phyloP scores from a whole-genome alignment of 2,329 filamentous ascomycete species.

The Coleophoma crateriformis region DNA sequence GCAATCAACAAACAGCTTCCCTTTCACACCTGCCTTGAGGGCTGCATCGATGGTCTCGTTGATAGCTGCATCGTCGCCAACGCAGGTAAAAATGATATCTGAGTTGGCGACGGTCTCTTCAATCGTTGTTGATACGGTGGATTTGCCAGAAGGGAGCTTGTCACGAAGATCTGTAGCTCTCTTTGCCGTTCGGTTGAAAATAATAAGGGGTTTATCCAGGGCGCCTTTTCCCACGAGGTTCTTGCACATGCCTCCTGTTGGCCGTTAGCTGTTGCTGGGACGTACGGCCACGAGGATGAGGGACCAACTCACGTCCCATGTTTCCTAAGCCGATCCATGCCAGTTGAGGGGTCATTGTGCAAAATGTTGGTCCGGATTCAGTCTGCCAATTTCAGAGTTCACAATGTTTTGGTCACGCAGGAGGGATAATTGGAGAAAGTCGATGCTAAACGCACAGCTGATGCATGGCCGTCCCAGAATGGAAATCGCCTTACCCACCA shows the following conservation, averaged over 20 bases:
- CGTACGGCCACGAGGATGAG: too few relatives aligned
- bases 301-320: constrained; percentile 62
- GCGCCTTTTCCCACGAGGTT: constrained; percentile 76
- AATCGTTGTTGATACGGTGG: constrained; percentile 58
- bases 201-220: constrained; percentile 63
- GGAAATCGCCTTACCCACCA: too few relatives aligned
- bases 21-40: constrained; percentile 49
- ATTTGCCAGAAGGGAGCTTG: constrained; percentile 54
- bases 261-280: background rate
- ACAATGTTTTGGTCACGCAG: too few relatives aligned
- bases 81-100: constrained; percentile 77
- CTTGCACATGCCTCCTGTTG: constrained; percentile 65
- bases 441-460: too few relatives aligned
- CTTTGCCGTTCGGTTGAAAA: constrained; percentile 74
- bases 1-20: constrained; percentile 81
- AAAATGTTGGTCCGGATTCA: too few relatives aligned
- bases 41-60: constrained; percentile 53
- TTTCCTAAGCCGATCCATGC: constrained; percentile 83
- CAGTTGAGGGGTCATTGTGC: constrained; percentile 48
- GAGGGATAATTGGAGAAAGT: too few relatives aligned
- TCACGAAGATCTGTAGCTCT: constrained; percentile 59
- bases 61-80: constrained; percentile 73
- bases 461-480: too few relatives aligned
- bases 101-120: constrained; percentile 60
- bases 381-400: too few relatives aligned